Base-by-base conservation (phyloP, 805 yeast species). In the Yamadazyma olivae region DNA sequence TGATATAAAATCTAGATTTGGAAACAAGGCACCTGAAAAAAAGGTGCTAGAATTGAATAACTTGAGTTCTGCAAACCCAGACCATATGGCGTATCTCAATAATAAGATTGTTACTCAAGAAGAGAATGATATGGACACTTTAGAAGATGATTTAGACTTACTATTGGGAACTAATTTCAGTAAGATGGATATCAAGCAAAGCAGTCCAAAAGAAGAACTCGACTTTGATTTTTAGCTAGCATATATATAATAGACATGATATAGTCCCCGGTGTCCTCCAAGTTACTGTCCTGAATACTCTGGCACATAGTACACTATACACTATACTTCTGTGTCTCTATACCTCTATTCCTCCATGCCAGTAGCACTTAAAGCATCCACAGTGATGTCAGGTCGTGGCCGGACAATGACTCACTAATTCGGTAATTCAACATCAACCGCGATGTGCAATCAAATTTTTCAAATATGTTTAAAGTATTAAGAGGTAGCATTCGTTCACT, bases 21-120 rank as follows among this genome's bases (percentile, higher is more conserved):
- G 48, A n/a, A 25, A 27, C 10, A 24, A 31, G 3, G 18, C 33
- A 12, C 25, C 28, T 7, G 13, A 16, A 8, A 31, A 26, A 10
- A 54, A 53, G 27, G 59, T 65, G 1, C 40, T 66, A 8, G 71
- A 66, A 29, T 53, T 67, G 40, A 58, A 67, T 42, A 67, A 62
- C 35, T 46, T 51, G 27, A 51, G 54, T 30, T 38, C 30, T 6
- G 36, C 42, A 15, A 67, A 61, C 33, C 40, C 37, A 9, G 19
- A 13, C 3, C 67, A 53, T 41, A 32, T 57, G 37, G 50, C 46
- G 2, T 43, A 39, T 15, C 47, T 61, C 38, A 57, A 61, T 38
- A 34, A 40, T 10, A 54, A 47, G 31, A 27, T 63, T n/a, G 32
- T 40, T 0, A 39, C 17, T 22, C 12, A 27, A 3, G 40, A 26